A percentile compares a stretch with the other conserved stretches of the same genome.
These are phyloP conservation scores for Bolboschoenoplectus hybrid DNA, from an alignment of 202 grass and related monocot genomes.

Conservation along the genomic window DNA sequence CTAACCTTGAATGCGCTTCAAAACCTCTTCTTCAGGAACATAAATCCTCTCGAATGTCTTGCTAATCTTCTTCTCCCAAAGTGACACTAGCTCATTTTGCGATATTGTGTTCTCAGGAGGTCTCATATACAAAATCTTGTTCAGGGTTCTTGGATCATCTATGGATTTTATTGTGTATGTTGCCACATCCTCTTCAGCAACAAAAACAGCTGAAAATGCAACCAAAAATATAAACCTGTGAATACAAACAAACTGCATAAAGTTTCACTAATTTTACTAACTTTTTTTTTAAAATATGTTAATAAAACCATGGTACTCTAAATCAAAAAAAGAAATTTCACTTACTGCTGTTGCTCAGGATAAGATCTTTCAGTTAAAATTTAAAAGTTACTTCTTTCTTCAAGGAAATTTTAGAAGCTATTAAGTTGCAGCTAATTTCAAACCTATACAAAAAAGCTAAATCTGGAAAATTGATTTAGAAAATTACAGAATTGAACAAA, in stretches of 20 bases:
- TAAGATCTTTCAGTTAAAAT: background rate
- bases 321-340: background rate
- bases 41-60: conserved; percentile 42
- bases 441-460: background rate
- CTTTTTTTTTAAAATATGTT: background rate
- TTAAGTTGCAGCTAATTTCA: background rate
- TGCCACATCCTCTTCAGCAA: conserved; percentile 42
- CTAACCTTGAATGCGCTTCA: conserved; percentile 44
- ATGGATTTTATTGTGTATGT: conserved; percentile 42
- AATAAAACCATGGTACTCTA: background rate
- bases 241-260: background rate
- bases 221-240: background rate
- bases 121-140: conserved; percentile 45
- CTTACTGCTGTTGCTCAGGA: background rate
- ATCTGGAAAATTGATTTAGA: background rate
- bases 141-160: conserved; percentile 45
- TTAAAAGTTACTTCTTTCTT: background rate
- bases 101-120: conserved; percentile 40
- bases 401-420: background rate
- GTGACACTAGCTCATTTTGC: conserved; percentile 43
- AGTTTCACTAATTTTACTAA: background rate
- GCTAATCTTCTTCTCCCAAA: conserved; percentile 46
- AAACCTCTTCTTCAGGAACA: conserved; percentile 44
- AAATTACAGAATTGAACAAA: background rate
- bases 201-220: conserved; percentile 33